Evolutionary conservation across 495 filamentous ascomycete genomes (phyloP).

Genomic region (Aspergillus nidulans): DNA sequence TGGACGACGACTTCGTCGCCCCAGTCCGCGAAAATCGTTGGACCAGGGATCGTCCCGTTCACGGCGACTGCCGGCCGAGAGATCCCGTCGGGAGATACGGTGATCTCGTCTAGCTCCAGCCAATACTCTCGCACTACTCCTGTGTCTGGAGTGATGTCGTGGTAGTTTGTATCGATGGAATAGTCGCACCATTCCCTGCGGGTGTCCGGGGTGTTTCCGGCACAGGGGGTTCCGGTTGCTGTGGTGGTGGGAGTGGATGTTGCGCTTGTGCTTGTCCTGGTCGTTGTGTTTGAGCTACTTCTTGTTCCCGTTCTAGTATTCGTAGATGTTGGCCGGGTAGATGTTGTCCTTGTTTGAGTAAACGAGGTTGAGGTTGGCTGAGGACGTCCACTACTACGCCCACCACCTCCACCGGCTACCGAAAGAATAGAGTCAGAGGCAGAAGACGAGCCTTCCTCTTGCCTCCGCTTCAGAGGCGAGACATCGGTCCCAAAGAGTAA

Average conservation of each 20-base stretch:
- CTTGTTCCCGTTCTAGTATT: background rate
- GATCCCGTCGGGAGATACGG: conserved; percentile 67
- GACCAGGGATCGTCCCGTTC: conserved; percentile 61
- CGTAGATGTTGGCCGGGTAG: background rate
- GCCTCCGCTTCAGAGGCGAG: background rate
- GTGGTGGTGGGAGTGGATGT: background rate
- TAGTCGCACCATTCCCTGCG: conserved; percentile 35
- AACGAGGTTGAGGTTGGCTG: background rate
- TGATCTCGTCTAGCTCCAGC: conserved; percentile 39
- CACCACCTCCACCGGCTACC: background rate
- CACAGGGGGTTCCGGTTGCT: conserved; percentile 1
- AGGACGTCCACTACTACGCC: no score
- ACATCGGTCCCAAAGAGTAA: background rate
- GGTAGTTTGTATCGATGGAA: conserved; percentile 54
- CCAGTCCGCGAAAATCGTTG: conserved; percentile 57
- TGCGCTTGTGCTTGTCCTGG: background rate
- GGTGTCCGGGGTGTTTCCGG: conserved; percentile 5
- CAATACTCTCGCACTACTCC: conserved; percentile 32
- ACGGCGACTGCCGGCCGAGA: conserved; percentile 63
- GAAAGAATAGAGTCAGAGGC: background rate
- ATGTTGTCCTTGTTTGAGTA: background rate
- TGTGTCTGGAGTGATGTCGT: conserved; percentile 38
- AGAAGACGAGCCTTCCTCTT: background rate
- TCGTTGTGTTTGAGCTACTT: background rate
- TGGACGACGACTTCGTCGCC: conserved; percentile 69